Base-by-base conservation (phyloP, 352 stramenopile species). In the Pythium monospermum region DNA sequence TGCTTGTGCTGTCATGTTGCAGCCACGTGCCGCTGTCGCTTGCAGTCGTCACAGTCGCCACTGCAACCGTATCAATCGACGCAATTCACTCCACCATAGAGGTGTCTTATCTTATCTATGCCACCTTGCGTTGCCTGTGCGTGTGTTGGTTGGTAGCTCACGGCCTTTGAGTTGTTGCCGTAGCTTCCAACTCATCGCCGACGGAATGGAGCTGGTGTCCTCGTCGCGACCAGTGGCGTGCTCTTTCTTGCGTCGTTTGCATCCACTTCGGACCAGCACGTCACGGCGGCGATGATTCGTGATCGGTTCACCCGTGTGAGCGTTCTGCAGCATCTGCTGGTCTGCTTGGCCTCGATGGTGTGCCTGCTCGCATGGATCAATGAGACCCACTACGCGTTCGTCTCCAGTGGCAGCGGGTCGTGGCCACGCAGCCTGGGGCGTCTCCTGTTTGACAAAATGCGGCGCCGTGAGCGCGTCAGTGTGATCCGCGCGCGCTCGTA, bases 401-500 rank as follows among this genome's bases (percentile, higher is more conserved):
- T n/a, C n/a, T n/a, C 27, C 12, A 45, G 38, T 6, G 25, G 36
- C 13, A 22, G 2, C 13, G 21, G 18, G 21, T 46, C 53, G 8
- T 55, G 45, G 53, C 33, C 30, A 12, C 30, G 45, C 16, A 8
- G 25, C 23, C n/a, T 53, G 15, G 23, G 51, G 3, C 39, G 32
- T 37, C 31, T 45, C 4, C 37, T 45, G 6, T 12, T 41, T 7
- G 42, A 53, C 15, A 48, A 45, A 26, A 25, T 56, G n/a, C 10
- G 28, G 19, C 0, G 11, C 0, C 38, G 49, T 6, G 46, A 57
- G n/a, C 32, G 16, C 7, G 18, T 22, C 10, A 53, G 35, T 22
- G 18, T 18, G 13, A 19, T 45, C 8, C 57, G 53, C 3, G 61
- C 66, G 1, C 21, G 47, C n/a, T 53, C 58, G 3, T 76, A 68